Conservation (phyloP, 345 rosid genomes). For the Noccaea bulbosa region DNA sequence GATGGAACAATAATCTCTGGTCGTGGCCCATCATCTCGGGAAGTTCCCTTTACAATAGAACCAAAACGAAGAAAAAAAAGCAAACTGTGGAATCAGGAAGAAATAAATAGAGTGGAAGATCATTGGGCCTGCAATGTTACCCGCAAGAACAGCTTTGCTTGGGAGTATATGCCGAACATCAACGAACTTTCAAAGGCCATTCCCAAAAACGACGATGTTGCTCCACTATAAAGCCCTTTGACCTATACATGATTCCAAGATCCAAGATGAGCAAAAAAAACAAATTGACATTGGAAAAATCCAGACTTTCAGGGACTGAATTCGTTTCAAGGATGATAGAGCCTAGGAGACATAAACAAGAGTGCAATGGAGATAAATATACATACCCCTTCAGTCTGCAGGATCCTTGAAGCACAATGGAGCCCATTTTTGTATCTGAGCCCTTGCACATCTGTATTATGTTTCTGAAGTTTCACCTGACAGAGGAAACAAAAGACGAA, state of each 20-base stretch:
- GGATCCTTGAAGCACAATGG: conserved; percentile 81
- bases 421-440: conserved; percentile 77
- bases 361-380: conserved; percentile 40
- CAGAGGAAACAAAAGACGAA: conserved; percentile 19
- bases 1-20: conserved; percentile 81
- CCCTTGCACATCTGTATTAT: conserved; percentile 78
- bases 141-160: conserved; percentile 81
- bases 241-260: conserved; percentile 53
- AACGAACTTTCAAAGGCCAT: conserved; percentile 93
- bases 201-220: conserved; percentile 86
- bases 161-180: conserved; percentile 90
- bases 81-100: background rate
- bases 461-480: conserved; percentile 93
- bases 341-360: conserved; percentile 8
- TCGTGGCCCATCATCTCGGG: conserved; percentile 55
- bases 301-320: background rate
- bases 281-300: background rate
- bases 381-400: conserved; percentile 89
- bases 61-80: background rate
- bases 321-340: background rate
- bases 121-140: conserved; percentile 35
- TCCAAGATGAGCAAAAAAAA: conserved; percentile 9
- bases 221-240: conserved; percentile 88
- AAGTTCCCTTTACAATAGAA: conserved; percentile 55
- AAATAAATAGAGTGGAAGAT: background rate